A percentile compares a stretch with the other conserved stretches of the same genome.
Conservation (phyloP, 139 green algal species). For the Astrephomene gubernaculifera region DNA sequence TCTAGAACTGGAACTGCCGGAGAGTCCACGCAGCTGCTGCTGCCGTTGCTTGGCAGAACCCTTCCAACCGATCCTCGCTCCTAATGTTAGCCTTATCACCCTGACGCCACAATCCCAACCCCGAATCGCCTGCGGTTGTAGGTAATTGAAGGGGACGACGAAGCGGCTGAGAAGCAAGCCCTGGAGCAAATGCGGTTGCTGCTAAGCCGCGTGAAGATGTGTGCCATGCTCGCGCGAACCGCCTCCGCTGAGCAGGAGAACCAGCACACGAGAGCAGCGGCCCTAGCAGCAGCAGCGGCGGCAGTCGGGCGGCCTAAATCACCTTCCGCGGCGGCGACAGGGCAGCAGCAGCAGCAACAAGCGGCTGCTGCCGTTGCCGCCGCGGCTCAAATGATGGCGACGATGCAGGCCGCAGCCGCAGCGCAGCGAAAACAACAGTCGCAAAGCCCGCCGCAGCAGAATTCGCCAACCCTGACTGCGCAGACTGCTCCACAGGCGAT, state of each 20-base stretch:
- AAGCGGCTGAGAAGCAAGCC: conserved; percentile 13
- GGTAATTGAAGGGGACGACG: conserved; percentile 4
- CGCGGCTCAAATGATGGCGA: neutral
- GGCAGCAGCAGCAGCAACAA: conserved; percentile 1
- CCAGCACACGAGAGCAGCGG: neutral
- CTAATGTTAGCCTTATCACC: no score
- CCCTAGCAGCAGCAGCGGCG: neutral
- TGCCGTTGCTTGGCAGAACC: no score
- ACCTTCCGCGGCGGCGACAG: no score
- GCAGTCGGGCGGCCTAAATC: no score
- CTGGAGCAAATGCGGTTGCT: conserved; percentile 11
- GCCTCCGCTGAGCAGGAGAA: conserved; percentile 19
- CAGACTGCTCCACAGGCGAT: neutral
- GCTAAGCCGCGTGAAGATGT: conserved; percentile 16
- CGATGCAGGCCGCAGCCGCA: neutral
- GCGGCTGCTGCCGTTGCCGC: neutral
- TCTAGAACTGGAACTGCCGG: no score
- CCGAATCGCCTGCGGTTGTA: no score
- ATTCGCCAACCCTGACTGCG: neutral
- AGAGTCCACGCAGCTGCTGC: no score
- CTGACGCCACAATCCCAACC: no score
- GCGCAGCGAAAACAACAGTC: neutral
- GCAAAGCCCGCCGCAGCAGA: neutral
- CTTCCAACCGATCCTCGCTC: no score
- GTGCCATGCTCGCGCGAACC: neutral